Base-by-base conservation (phyloP, 2,329 filamentous ascomycete genomes). In the Aureobasidium uvarum region DNA sequence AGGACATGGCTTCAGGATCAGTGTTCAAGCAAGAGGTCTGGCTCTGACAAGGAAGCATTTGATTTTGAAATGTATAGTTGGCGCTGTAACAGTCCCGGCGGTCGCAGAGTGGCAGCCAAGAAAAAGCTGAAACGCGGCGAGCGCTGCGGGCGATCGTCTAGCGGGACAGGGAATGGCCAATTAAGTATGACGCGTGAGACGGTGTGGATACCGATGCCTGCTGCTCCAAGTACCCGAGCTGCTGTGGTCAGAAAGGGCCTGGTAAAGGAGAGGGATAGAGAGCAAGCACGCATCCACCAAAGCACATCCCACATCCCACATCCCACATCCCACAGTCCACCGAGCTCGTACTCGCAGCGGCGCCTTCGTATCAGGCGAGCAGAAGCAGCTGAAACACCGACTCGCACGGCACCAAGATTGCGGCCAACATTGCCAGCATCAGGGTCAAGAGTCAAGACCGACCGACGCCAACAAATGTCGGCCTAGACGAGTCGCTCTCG, bases 81-180 rank as follows among this genome's bases (percentile, higher is more conserved):
- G 56, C 39, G 33, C 33, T 36, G 33, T 36, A 36, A 36, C 33
- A 36, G 33, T 13, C 28, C 10, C 31, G 4, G 6, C 23, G n/a
- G 54, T 45, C 16, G 20, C 55, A 58, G 43, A 28, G 43, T 46
- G 56, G 39, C 8, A 46, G 56, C 56, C 56, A 60, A 60, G 56
- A 60, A 18, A 36, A 60, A 46, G 41, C 56, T 60, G 56, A 60
- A 60, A 60, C 56, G 31, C 56, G 56, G 41, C 56, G 41, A 48
- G 56, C 33, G 55, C 55, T 20, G 55, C 55, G 41, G 55, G 41
- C 13, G 38, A 58, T 58, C 55, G n/a, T 14, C n/a, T 58, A 58
- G 55, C 55, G 55, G 55, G 39, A 45, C 18, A 45, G 20, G 18
- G 55, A 45, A 58, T 45, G 39, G 55, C 55, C 55, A 58, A 58